Evolutionary conservation across 306 rosid genomes (phyloP).

Genomic region (Glycine tomentella): DNA sequence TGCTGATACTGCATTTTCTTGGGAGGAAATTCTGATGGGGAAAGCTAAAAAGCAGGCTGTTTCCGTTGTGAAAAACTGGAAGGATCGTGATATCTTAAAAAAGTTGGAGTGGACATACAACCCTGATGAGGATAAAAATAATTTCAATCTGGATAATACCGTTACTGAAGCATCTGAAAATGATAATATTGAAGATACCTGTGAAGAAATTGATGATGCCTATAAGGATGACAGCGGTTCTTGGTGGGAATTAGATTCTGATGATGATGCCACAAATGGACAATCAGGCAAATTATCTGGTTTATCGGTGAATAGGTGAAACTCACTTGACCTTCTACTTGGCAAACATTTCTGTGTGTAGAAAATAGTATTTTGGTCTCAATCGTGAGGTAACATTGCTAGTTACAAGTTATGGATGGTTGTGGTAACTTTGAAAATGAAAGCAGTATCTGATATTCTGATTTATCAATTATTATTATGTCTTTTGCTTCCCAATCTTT

Average conservation of each 20-base stretch:
- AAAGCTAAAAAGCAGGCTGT: slow-evolving; percentile 80
- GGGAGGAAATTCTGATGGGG: slow-evolving; percentile 84
- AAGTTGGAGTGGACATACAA: slow-evolving; percentile 85
- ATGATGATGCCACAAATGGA: slow-evolving; percentile 24
- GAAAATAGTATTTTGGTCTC: slow-evolving; percentile 31
- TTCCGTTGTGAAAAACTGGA: slow-evolving; percentile 78
- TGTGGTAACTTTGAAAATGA: slow-evolving; percentile 35
- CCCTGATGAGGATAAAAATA: slow-evolving; percentile 56
- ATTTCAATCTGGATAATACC: slow-evolving; percentile 40
- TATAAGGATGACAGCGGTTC: slow-evolving; percentile 50
- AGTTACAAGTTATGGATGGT: slow-evolving; percentile 28
- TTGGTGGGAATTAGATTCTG: slow-evolving; percentile 84
- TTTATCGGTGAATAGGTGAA: slow-evolving; percentile 25
- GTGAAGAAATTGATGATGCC: slow-evolving; percentile 50
- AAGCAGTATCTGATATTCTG: neutral
- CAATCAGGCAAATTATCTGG: slow-evolving; percentile 21
- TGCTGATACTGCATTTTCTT: slow-evolving; percentile 72
- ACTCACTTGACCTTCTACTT: slow-evolving; percentile 25
- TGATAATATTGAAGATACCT: slow-evolving; percentile 45
- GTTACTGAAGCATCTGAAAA: slow-evolving; percentile 43
- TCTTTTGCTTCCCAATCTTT: slow-evolving; percentile 7
- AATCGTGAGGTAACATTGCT: slow-evolving; percentile 34
- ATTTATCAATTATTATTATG: neutral
- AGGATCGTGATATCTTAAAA: slow-evolving; percentile 75
- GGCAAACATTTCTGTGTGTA: neutral